Base-by-base conservation (phyloP, 306 rosid genomes). In the Citrullus mucosospermus region DNA sequence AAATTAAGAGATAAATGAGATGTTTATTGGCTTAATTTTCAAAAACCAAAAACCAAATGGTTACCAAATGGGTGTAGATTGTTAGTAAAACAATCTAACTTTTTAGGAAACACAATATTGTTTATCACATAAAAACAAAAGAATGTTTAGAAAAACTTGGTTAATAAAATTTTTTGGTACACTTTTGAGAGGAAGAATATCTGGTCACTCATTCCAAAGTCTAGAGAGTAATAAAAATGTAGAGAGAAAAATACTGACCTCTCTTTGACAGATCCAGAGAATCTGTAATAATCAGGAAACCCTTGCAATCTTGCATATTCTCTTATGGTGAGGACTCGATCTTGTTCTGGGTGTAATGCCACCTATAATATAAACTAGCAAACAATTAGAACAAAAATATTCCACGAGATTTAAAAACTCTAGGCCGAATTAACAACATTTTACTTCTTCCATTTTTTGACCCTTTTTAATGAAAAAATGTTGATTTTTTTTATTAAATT, bases 221-320 rank as follows among this genome's bases (percentile, higher is more conserved):
- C 13, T 3, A 48, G 15, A 25, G 4, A 51, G 43, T 39, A 59
- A 11, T 4, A 65, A 65, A 58, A 58, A 59, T 56, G 72, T 4
- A 3, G 46, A 54, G 32, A 80, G 78, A 46, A 78, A 50, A 25
- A 38, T 36, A 51, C 50, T 58, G 15, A 89, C 97, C 98, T 94
- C 82, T 86, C 83, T 83, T 89, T 94, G n/a, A 92, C 76, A 0
- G 93, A 83, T 58, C 98, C 98, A 71, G 82, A 83, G 22, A 90
- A 86, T 76, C 84, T 85, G 55, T 92, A 94, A 48, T 82, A 90
- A 80, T 94, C 98, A 2, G 96, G 97, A 74, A 94, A 94, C n/a
- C 98, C 98, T 80, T 90, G 98, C 76, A 94, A 86, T 79, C 98
- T 89, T n/a, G 98, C 97, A 85, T 82, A 87, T 85, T 94, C 98